Evolutionary conservation across 768 basidiomycete species (phyloP).

Genomic region (Lactarius sp.): DNA sequence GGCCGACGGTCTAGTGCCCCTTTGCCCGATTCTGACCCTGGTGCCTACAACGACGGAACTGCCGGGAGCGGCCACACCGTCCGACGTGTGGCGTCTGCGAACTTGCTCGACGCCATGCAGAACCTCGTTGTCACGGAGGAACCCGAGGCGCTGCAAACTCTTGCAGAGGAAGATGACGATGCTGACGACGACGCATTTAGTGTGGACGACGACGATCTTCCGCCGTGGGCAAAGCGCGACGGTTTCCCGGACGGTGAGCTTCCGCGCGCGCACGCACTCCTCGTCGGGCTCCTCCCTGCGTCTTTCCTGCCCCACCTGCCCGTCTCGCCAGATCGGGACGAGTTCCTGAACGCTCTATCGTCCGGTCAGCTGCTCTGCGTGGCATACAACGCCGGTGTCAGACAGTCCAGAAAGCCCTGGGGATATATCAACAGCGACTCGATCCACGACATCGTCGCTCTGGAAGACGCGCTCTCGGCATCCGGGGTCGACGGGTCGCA

Average conservation of each 20-base stretch:
- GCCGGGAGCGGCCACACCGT: constrained; percentile 26
- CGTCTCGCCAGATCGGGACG: constrained; percentile 31
- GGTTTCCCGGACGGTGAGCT: constrained; percentile 52
- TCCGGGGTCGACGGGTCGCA: constrained; percentile 32
- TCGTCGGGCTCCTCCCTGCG: constrained; percentile 56
- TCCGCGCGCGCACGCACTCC: constrained; percentile 57
- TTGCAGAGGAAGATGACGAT: constrained; percentile 40
- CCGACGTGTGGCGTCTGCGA: constrained; percentile 57
- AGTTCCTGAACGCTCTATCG: constrained; percentile 52
- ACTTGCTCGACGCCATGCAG: constrained; percentile 51
- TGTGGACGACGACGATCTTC: constrained; percentile 67
- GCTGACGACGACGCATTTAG: constrained; percentile 25
- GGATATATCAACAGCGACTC: constrained; percentile 75
- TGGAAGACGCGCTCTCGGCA: constrained; percentile 48
- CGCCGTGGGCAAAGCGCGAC: constrained; percentile 67
- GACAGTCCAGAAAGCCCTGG: constrained; percentile 80
- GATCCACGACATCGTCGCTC: constrained; percentile 71
- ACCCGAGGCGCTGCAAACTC: constrained; percentile 48
- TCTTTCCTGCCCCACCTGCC: constrained; percentile 40
- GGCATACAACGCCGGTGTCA: constrained; percentile 76
- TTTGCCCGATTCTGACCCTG: constrained; percentile 34
- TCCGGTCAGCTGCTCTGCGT: constrained; percentile 78
- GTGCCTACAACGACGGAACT: constrained; percentile 16
- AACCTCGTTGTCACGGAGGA: constrained; percentile 47
- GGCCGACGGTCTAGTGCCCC: constrained; percentile 44